Evolutionary conservation across 1,139 yeast genomes (phyloP).

Genomic region (Yamadazyma oceani): DNA sequence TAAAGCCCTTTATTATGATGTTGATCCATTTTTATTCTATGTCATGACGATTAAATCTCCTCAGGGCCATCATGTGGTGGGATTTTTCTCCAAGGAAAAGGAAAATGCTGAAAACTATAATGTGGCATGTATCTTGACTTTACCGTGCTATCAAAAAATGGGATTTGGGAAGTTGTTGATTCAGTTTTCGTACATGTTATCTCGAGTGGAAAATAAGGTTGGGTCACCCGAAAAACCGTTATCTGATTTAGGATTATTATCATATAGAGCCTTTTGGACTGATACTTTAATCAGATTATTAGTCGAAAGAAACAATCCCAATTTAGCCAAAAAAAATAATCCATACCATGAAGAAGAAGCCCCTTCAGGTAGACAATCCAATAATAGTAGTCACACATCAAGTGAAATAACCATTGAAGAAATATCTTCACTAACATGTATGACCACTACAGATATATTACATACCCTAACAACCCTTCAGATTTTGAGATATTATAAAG

Average conservation of each 20-base stretch:
- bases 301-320: slow-evolving; percentile 57
- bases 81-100: slow-evolving; percentile 94
- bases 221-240: slow-evolving; percentile 98
- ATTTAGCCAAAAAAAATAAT: slow-evolving; percentile 39
- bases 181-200: slow-evolving; percentile 88
- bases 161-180: slow-evolving; percentile 92
- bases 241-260: slow-evolving; percentile 87
- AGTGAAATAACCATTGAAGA: slow-evolving; percentile 89
- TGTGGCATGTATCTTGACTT: slow-evolving; percentile 92
- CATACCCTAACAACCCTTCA: slow-evolving; percentile 91
- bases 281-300: slow-evolving; percentile 78
- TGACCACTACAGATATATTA: slow-evolving; percentile 94
- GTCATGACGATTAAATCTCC: slow-evolving; percentile 91
- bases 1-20: slow-evolving; percentile 93
- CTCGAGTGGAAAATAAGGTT: slow-evolving; percentile 81
- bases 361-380: slow-evolving; percentile 15
- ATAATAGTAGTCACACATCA: slow-evolving; percentile 16
- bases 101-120: slow-evolving; percentile 95
- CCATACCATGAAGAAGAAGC: slow-evolving; percentile 29
- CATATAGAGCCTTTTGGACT: slow-evolving; percentile 96
- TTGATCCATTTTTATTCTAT: slow-evolving; percentile 92
- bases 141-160: slow-evolving; percentile 94
- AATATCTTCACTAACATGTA: slow-evolving; percentile 78
- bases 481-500: slow-evolving; percentile 88
- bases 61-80: slow-evolving; percentile 91